Percentiles rank a stretch among this genome's conserved stretches.
Conservation (phyloP, 768 basidiomycete species). For the Leccinum variicolor region DNA sequence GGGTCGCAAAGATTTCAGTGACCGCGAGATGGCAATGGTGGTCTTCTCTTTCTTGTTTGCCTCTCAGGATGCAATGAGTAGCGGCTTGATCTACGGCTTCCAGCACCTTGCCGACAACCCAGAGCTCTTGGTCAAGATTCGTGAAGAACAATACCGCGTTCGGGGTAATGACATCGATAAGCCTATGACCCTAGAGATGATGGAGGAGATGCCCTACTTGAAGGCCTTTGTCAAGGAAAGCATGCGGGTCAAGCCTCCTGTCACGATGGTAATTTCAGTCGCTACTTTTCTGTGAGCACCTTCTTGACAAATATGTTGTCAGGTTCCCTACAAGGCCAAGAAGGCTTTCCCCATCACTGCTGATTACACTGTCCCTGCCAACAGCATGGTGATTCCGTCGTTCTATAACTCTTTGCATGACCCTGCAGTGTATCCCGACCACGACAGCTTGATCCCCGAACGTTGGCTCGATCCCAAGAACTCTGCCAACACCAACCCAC, state of each 20-base stretch:
- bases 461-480: slow-evolving; percentile 88
- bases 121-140: slow-evolving; percentile 81
- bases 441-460: slow-evolving; percentile 80
- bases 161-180: slow-evolving; percentile 73
- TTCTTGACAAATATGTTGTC: slow-evolving; percentile 27
- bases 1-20: slow-evolving; percentile 82
- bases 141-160: slow-evolving; percentile 85
- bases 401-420: slow-evolving; percentile 95
- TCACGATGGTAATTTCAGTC: slow-evolving; percentile 73
- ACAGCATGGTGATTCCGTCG: slow-evolving; percentile 92
- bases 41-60: slow-evolving; percentile 96
- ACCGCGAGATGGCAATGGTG: slow-evolving; percentile 96
- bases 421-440: slow-evolving; percentile 80
- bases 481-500: slow-evolving; percentile 77
- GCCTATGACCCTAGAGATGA: slow-evolving; percentile 80
- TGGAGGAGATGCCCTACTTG: slow-evolving; percentile 92
- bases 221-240: slow-evolving; percentile 93
- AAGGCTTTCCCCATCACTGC: slow-evolving; percentile 89
- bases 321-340: slow-evolving; percentile 89
- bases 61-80: slow-evolving; percentile 97
- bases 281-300: background rate
- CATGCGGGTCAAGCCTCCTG: slow-evolving; percentile 87
- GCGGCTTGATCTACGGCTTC: slow-evolving; percentile 92
- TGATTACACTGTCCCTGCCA: slow-evolving; percentile 89
- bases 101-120: slow-evolving; percentile 95